Conservation (phyloP, 805 yeast genomes). For the Saturnispora mendoncae region DNA sequence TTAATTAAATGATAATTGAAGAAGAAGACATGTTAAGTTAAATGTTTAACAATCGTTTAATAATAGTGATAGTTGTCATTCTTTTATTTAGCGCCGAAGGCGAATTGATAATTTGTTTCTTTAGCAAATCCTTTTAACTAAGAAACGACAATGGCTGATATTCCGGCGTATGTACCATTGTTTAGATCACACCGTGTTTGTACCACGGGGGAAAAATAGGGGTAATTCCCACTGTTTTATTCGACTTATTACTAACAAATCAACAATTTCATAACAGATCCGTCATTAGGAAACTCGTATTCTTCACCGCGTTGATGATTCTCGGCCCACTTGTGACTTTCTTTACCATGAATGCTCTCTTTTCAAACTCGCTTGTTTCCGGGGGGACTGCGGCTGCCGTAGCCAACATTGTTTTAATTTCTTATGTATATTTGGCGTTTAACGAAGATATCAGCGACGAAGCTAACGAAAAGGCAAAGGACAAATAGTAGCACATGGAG, state of each 20-base stretch:
- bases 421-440: constrained; percentile 67
- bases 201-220: no score
- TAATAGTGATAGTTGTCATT: no score
- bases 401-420: constrained; percentile 67
- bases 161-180: constrained; percentile 31
- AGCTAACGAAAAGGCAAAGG: constrained; percentile 12
- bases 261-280: constrained; percentile 31
- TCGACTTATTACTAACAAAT: constrained; percentile 4
- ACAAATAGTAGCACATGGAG: not conserved
- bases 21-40: not conserved
- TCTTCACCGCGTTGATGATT: constrained; percentile 73
- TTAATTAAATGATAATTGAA: not conserved
- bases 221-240: no score
- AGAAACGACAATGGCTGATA: constrained; percentile 25
- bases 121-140: not conserved
- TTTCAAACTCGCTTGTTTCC: constrained; percentile 50
- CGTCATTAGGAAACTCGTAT: constrained; percentile 58
- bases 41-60: no score
- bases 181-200: no score
- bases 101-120: not conserved
- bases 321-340: constrained; percentile 56
- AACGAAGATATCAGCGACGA: constrained; percentile 43
- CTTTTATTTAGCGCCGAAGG: no score
- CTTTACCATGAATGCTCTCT: constrained; percentile 31
- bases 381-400: constrained; percentile 76